phyloP scores from a whole-genome alignment of 768 basidiomycete species.

The Leccinum subtestaceum region DNA sequence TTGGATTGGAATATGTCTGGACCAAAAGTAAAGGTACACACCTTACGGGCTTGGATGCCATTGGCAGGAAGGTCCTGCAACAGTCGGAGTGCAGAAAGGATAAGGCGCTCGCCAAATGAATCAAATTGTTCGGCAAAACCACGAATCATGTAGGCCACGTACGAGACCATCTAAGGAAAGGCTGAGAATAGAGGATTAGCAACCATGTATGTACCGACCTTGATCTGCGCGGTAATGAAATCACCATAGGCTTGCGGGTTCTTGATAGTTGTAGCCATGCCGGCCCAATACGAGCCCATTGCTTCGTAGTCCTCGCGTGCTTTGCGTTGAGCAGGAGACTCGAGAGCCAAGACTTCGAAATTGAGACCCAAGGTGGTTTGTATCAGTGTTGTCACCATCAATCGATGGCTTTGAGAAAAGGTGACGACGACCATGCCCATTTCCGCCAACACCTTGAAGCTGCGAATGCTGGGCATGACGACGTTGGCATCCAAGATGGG shows the following conservation, averaged over 20 bases:
- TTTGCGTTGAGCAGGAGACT: slow-evolving; percentile 77
- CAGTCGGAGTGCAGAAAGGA: slow-evolving; percentile 78
- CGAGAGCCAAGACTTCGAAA: slow-evolving; percentile 72
- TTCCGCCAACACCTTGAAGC: slow-evolving; percentile 93
- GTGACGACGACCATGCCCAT: slow-evolving; percentile 90
- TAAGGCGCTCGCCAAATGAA: slow-evolving; percentile 75
- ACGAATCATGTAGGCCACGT: slow-evolving; percentile 86
- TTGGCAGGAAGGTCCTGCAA: slow-evolving; percentile 92
- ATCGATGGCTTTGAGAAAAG: slow-evolving; percentile 79
- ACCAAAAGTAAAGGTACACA: slow-evolving; percentile 25
- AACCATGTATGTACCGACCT: slow-evolving; percentile 44
- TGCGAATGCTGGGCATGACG: slow-evolving; percentile 69
- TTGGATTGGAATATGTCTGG: not conserved
- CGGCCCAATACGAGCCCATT: slow-evolving; percentile 79
- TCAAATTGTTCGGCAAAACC: slow-evolving; percentile 61
- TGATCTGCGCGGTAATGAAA: slow-evolving; percentile 86
- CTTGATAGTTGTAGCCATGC: slow-evolving; percentile 72
- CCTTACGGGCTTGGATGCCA: slow-evolving; percentile 79
- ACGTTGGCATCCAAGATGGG: slow-evolving; percentile 49
- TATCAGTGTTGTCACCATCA: slow-evolving; percentile 61
- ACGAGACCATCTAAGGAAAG: slow-evolving; percentile 73
- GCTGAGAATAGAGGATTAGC: slow-evolving; percentile 4
- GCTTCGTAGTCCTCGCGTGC: slow-evolving; percentile 78
- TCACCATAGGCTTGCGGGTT: slow-evolving; percentile 77
- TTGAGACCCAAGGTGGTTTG: slow-evolving; percentile 72